A percentile compares a stretch with the other conserved stretches of the same genome.
These are phyloP conservation scores for Schoenoplectus triqueter DNA, from an alignment of 202 grass and related monocot genomes.

Conservation along the genomic window DNA sequence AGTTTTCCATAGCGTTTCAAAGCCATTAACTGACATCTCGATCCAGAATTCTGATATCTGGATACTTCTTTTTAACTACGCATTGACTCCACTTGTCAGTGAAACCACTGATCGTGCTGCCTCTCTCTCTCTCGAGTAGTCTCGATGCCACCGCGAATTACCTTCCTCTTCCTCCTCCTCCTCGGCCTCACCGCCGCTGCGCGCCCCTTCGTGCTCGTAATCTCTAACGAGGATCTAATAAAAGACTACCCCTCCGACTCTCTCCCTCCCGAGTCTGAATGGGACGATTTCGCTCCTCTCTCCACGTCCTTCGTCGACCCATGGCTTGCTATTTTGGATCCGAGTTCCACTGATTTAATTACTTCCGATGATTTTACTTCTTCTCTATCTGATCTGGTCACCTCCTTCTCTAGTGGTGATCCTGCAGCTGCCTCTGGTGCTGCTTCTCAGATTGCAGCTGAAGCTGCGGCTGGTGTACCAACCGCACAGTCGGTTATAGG, in stretches of 20 bases:
- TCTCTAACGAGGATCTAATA: constrained; percentile 74
- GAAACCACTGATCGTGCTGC: not conserved
- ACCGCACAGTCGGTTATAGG: constrained; percentile 79
- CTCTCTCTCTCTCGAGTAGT: not conserved
- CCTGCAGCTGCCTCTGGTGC: constrained; percentile 60
- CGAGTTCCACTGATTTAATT: constrained; percentile 45
- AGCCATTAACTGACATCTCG: too few relatives aligned
- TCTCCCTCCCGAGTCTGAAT: constrained; percentile 53
- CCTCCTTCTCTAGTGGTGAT: constrained; percentile 66
- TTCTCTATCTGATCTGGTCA: constrained; percentile 65
- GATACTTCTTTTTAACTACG: too few relatives aligned
- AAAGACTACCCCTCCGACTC: constrained; percentile 62
- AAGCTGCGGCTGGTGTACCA: constrained; percentile 59
- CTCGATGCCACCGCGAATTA: constrained; percentile 34
- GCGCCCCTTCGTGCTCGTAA: constrained; percentile 70
- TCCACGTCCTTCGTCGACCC: constrained; percentile 49
- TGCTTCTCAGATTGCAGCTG: constrained; percentile 75
- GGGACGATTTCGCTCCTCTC: constrained; percentile 87
- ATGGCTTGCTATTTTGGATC: constrained; percentile 67
- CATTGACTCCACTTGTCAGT: too few relatives aligned
- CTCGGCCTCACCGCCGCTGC: constrained; percentile 43
- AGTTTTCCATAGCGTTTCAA: too few relatives aligned
- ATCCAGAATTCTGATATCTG: too few relatives aligned
- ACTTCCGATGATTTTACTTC: constrained; percentile 58
- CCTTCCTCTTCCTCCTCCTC: constrained; percentile 23